Conservation (phyloP, 495 filamentous ascomycete species). For the Penicillium lividum region DNA sequence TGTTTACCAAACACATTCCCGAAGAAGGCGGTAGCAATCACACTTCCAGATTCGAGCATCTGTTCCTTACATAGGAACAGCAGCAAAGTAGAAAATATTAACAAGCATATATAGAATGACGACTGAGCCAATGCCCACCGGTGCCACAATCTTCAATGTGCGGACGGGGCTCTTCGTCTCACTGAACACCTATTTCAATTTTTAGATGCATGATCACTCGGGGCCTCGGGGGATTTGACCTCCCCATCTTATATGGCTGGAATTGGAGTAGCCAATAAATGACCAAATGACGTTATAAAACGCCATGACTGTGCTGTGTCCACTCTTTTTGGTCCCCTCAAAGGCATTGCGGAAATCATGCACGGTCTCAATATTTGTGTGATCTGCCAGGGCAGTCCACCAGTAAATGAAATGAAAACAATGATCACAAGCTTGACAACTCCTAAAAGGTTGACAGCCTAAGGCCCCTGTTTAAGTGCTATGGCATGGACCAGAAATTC, state of each 20-base stretch:
- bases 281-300: slow-evolving; percentile 68
- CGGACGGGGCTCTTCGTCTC: slow-evolving; percentile 64
- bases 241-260: slow-evolving; percentile 46
- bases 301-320: slow-evolving; percentile 63
- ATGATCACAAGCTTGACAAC: slow-evolving; percentile 68
- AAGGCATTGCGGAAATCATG: slow-evolving; percentile 69
- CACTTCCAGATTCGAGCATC: slow-evolving; percentile 57
- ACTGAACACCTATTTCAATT: slow-evolving; percentile 48
- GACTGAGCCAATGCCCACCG: slow-evolving; percentile 59
- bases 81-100: slow-evolving; percentile 74
- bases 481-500: slow-evolving; percentile 62
- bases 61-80: slow-evolving; percentile 64
- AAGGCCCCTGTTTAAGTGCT: slow-evolving; percentile 67
- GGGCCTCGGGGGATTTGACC: not conserved
- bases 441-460: slow-evolving; percentile 66
- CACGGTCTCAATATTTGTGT: slow-evolving; percentile 47
- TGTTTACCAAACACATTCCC: slow-evolving; percentile 63
- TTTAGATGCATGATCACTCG: not conserved
- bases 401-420: slow-evolving; percentile 63
- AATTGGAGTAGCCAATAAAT: slow-evolving; percentile 66
- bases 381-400: slow-evolving; percentile 59
- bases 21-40: slow-evolving; percentile 67
- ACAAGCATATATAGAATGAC: slow-evolving; percentile 66
- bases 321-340: slow-evolving; percentile 55
- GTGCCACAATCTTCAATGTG: slow-evolving; percentile 65